These are phyloP conservation scores for Sclerotinia spermophila DNA, from an alignment of 2,329 filamentous ascomycete genomes.

Conservation along the genomic window DNA sequence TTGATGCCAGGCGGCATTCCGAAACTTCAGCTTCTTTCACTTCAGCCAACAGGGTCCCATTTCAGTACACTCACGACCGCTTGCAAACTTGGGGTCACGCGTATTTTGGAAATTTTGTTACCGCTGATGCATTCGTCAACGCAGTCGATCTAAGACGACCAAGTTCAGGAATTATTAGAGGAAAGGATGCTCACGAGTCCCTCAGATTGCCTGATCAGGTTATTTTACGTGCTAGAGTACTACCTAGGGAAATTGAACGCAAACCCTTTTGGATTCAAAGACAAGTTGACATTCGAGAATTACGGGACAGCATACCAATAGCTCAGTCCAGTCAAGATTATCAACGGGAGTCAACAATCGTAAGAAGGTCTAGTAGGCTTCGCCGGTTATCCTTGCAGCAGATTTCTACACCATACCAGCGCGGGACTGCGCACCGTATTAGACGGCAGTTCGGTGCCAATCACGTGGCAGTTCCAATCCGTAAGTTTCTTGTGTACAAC, in stretches of 20 bases:
- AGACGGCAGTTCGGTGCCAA: neutral
- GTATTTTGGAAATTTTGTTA: conserved; percentile 42
- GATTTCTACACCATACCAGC: neutral
- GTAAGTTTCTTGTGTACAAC: conserved; percentile 39
- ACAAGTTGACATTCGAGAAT: conserved; percentile 48
- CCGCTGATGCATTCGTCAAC: conserved; percentile 46
- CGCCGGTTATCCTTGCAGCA: conserved; percentile 24
- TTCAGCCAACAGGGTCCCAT: conserved; percentile 23
- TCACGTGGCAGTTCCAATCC: conserved; percentile 43
- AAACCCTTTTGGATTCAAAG: conserved; percentile 49
- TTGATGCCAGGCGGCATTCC: neutral
- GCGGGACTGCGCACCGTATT: conserved; percentile 12
- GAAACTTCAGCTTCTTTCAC: neutral
- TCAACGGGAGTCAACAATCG: neutral
- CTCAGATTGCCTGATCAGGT: conserved; percentile 25
- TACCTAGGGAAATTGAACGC: conserved; percentile 41
- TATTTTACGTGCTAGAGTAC: conserved; percentile 45
- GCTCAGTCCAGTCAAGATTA: neutral
- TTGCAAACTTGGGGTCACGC: conserved; percentile 43
- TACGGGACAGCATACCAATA: conserved; percentile 44
- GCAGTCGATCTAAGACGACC: conserved; percentile 42
- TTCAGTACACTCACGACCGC: conserved; percentile 37
- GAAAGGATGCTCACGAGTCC: conserved; percentile 3
- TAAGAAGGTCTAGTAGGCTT: conserved; percentile 26
- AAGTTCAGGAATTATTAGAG: conserved; percentile 24